phyloP scores from a whole-genome alignment of 257 asterid genomes.

The Euphrasia confusa region DNA sequence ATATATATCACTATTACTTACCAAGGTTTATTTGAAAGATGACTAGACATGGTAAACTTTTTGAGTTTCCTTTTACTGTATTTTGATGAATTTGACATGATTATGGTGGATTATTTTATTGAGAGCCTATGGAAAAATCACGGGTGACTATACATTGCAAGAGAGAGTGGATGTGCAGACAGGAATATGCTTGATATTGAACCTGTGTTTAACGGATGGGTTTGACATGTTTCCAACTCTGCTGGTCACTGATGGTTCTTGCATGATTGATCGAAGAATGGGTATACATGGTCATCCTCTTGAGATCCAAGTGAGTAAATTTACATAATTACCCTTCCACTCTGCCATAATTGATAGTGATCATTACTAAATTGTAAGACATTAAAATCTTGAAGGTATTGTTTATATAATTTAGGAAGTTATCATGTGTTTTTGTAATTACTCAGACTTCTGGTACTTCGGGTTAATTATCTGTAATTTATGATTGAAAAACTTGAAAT shows the following conservation, averaged over 20 bases:
- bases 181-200: slow-evolving; percentile 57
- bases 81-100: slow-evolving; percentile 35
- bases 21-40: not conserved
- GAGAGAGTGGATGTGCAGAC: slow-evolving; percentile 82
- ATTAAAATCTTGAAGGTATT: too few relatives aligned
- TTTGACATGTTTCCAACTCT: slow-evolving; percentile 81
- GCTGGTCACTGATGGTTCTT: slow-evolving; percentile 79
- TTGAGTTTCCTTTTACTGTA: slow-evolving; percentile 7
- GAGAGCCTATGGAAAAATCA: slow-evolving; percentile 73
- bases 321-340: not conserved
- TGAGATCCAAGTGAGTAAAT: slow-evolving; percentile 54
- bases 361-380: too few relatives aligned
- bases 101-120: slow-evolving; percentile 79
- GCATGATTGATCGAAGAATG: slow-evolving; percentile 79
- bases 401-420: too few relatives aligned
- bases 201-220: slow-evolving; percentile 58
- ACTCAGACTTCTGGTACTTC: not conserved
- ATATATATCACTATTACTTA: not conserved
- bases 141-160: slow-evolving; percentile 69
- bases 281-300: slow-evolving; percentile 78
- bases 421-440: too few relatives aligned
- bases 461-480: not conserved
- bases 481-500: too few relatives aligned
- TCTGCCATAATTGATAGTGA: too few relatives aligned
- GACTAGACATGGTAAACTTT: not conserved